Conservation (phyloP, 768 basidiomycete genomes). For the Tephrocybe sp. region DNA sequence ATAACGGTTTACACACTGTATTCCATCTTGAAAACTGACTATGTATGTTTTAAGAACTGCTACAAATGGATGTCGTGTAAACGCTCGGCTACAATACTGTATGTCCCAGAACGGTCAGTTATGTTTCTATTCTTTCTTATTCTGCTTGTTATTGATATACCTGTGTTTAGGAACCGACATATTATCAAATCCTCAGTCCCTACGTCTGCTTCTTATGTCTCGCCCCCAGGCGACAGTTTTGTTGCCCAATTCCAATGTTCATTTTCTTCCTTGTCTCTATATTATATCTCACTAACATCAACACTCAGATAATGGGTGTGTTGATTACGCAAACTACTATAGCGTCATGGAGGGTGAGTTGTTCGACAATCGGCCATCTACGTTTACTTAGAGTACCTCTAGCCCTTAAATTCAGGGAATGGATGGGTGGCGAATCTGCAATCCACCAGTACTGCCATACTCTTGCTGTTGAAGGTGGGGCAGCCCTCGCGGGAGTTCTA, state of each 20-base stretch:
- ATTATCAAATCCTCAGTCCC: background rate
- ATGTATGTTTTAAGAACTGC: background rate
- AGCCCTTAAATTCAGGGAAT: background rate
- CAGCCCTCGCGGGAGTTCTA: background rate
- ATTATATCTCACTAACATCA: background rate
- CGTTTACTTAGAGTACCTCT: background rate
- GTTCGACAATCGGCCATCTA: background rate
- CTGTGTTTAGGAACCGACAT: background rate
- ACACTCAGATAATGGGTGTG: background rate
- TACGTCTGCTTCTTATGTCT: slow-evolving; percentile 1
- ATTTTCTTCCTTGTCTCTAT: background rate
- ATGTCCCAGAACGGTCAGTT: background rate
- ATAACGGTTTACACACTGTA: background rate
- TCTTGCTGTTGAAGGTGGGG: background rate
- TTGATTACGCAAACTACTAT: slow-evolving; percentile 1
- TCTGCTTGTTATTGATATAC: background rate
- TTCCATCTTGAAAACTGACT: background rate
- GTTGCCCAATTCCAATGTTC: slow-evolving; percentile 1
- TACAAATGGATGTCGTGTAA: slow-evolving; percentile 3
- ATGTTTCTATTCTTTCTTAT: background rate
- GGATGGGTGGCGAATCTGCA: background rate
- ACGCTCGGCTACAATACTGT: background rate
- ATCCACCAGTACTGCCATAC: background rate
- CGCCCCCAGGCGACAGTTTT: background rate
- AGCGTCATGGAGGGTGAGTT: background rate